Evolutionary conservation across 192 early-diverging fungal genomes (phyloP).

Genomic region (Rhizophagus clarus): DNA sequence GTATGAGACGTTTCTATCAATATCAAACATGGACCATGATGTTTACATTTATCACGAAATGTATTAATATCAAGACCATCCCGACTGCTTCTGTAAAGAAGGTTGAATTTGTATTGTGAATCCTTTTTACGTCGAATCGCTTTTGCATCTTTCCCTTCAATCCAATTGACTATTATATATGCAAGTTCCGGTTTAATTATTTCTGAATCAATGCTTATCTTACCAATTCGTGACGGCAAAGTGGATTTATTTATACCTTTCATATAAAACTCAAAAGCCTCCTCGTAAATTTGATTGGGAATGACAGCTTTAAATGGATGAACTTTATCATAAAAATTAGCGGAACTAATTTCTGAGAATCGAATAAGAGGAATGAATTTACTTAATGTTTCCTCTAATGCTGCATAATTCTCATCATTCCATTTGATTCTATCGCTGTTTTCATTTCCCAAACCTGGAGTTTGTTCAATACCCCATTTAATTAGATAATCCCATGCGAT

Average conservation of each 20-base stretch:
- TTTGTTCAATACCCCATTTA: no score
- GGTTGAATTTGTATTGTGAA: background rate
- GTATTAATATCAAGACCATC: background rate
- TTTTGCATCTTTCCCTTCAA: background rate
- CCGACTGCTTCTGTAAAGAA: background rate
- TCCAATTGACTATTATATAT: slow-evolving; percentile 11
- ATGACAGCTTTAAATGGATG: background rate
- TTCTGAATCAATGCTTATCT: background rate
- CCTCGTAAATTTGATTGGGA: background rate
- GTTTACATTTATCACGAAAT: no score
- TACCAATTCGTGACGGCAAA: no score
- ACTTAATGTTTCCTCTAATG: background rate
- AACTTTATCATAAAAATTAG: background rate
- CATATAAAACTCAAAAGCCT: no score
- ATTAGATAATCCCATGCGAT: no score
- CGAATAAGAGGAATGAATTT: background rate
- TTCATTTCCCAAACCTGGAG: background rate
- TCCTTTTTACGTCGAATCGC: background rate
- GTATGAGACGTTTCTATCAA: no score
- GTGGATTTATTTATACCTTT: no score
- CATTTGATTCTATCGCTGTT: background rate
- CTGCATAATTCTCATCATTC: background rate
- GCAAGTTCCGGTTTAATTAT: slow-evolving; percentile 5
- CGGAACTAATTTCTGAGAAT: background rate
- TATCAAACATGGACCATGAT: no score